A percentile compares a stretch with the other conserved stretches of the same genome.
phyloP scores from a whole-genome alignment of 2,329 filamentous ascomycete species.

The Geoglossum cookeanum region DNA sequence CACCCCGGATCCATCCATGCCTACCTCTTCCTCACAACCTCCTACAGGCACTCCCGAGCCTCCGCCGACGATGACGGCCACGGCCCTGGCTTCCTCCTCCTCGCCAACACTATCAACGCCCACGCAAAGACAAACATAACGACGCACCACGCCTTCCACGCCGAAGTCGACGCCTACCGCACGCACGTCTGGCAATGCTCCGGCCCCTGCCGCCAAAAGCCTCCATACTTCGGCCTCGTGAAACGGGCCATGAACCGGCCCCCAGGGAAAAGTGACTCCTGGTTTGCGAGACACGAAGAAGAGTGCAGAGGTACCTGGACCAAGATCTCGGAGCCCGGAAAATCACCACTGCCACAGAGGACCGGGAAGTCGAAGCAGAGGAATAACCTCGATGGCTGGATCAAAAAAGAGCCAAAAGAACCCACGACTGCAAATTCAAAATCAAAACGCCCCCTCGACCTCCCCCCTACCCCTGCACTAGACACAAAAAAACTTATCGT shows the following conservation, averaged over 20 bases:
- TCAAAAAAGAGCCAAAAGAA: not conserved
- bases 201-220: conserved; percentile 19
- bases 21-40: conserved; percentile 23
- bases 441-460: not conserved
- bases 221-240: conserved; percentile 25
- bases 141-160: conserved; percentile 25
- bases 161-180: conserved; percentile 26
- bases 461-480: not conserved
- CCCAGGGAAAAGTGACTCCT: conserved; percentile 22
- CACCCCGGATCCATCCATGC: conserved; percentile 20
- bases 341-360: not conserved
- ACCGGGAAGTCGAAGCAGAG: not conserved
- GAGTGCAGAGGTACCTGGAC: conserved; percentile 24
- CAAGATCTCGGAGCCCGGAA: conserved; percentile 21
- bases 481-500: not conserved
- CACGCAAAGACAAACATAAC: conserved; percentile 23
- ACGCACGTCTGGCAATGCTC: conserved; percentile 26
- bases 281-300: conserved; percentile 21
- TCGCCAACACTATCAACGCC: conserved; percentile 25
- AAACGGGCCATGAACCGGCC: conserved; percentile 26
- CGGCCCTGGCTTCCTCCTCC: conserved; percentile 22
- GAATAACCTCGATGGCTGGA: not conserved
- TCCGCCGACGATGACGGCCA: conserved; percentile 20
- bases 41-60: conserved; percentile 21
- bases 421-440: not conserved